Percentiles rank a stretch among this genome's conserved stretches.
Conservation (phyloP, 306 rosid genomes). For the Prosopis cineraria region DNA sequence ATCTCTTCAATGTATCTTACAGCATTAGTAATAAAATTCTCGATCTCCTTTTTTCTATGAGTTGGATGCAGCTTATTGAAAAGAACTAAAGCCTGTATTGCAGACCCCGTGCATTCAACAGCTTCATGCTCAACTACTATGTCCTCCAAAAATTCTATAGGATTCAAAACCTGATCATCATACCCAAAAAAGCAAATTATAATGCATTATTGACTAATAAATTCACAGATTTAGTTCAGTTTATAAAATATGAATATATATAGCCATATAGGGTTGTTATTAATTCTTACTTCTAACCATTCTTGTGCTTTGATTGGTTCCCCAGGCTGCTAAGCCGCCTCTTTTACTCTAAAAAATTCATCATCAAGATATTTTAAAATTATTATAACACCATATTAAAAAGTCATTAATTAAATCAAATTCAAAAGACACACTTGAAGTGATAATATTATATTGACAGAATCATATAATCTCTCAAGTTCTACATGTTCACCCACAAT, state of each 20-base stretch:
- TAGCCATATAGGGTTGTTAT: background rate
- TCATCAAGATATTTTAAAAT: background rate
- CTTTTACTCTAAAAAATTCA: slow-evolving; percentile 44
- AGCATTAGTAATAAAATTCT: no score
- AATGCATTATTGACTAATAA: background rate
- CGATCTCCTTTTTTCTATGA: background rate
- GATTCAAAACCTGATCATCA: slow-evolving; percentile 4
- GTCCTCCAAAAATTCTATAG: background rate
- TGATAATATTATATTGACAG: no score
- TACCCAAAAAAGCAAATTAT: background rate
- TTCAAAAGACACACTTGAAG: slow-evolving; percentile 42
- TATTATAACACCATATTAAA: background rate
- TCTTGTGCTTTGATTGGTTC: slow-evolving; percentile 44
- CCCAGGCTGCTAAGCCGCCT: slow-evolving; percentile 43
- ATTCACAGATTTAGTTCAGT: no score
- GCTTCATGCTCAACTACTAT: slow-evolving; percentile 12
- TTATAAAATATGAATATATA: background rate
- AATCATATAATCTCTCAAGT: no score
- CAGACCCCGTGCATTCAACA: slow-evolving; percentile 34
- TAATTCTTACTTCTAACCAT: slow-evolving; percentile 43
- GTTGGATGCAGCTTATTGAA: background rate
- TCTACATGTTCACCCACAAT: no score
- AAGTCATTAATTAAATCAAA: no score
- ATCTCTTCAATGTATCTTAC: no score
- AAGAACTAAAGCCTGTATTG: background rate